Percentiles rank a stretch among this genome's conserved stretches.
Evolutionary conservation across 2,329 filamentous ascomycete species (phyloP).

Genomic region (Scolecobasidium constrictum): DNA sequence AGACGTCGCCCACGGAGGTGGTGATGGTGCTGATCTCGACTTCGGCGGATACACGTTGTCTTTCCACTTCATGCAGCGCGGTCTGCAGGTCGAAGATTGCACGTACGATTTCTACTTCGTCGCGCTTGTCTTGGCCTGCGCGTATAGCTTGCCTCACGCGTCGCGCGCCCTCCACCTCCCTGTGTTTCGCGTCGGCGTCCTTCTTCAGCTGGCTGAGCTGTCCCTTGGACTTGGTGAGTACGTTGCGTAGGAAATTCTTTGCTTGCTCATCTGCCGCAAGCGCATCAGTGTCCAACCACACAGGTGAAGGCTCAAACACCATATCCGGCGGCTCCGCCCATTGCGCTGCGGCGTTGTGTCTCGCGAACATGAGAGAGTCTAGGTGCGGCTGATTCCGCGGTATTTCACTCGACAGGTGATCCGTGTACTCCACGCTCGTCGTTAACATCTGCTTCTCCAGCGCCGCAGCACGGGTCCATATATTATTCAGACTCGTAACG

Average conservation of each 20-base stretch:
- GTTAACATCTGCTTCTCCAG: constrained; percentile 73
- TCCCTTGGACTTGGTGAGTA: constrained; percentile 80
- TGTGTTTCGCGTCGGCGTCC: constrained; percentile 75
- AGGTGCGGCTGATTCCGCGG: constrained; percentile 76
- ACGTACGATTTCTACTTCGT: constrained; percentile 75
- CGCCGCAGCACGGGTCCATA: constrained; percentile 73
- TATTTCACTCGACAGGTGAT: constrained; percentile 69
- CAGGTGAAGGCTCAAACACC: constrained; percentile 82
- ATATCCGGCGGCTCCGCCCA: constrained; percentile 82
- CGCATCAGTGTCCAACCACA: constrained; percentile 87
- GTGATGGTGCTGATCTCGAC: constrained; percentile 91
- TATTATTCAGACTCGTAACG: constrained; percentile 67
- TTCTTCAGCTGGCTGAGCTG: constrained; percentile 69
- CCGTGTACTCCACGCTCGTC: constrained; percentile 60
- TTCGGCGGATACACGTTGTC: constrained; percentile 75
- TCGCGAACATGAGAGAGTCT: constrained; percentile 96
- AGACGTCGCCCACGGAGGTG: constrained; percentile 82
- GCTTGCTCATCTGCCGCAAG: constrained; percentile 82
- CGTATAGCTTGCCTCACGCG: constrained; percentile 63
- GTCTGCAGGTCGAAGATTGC: constrained; percentile 80
- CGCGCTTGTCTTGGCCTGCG: constrained; percentile 77
- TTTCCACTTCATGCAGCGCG: constrained; percentile 71
- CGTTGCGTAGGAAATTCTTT: constrained; percentile 83
- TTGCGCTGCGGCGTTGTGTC: constrained; percentile 65
- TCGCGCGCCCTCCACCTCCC: constrained; percentile 73